These are phyloP conservation scores for Phytomonas sp. DNA, from an alignment of 208 protist genomes.

Conservation along the genomic window DNA sequence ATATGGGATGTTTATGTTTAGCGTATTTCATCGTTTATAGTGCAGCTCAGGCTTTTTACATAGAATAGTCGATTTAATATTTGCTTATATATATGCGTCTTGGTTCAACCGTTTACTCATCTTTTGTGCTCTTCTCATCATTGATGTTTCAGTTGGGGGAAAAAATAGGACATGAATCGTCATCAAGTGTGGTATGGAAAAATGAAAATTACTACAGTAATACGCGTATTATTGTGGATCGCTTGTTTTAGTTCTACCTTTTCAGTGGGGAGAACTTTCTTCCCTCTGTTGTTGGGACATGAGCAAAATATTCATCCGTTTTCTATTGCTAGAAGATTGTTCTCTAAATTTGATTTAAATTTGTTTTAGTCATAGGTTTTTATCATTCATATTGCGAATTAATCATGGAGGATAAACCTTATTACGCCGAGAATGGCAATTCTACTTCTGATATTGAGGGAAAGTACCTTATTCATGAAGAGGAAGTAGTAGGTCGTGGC, in stretches of 20 bases:
- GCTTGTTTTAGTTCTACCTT: slow-evolving; percentile 7
- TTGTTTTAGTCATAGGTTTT: slow-evolving; percentile 4
- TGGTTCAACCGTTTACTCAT: slow-evolving; percentile 9
- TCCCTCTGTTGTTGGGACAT: neutral
- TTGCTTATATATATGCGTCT: slow-evolving; percentile 1
- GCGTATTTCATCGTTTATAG: neutral
- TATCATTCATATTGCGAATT: slow-evolving; percentile 4
- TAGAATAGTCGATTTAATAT: slow-evolving; percentile 1
- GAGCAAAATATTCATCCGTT: neutral
- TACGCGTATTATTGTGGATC: neutral
- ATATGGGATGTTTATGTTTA: slow-evolving; percentile 8
- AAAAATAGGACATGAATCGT: slow-evolving; percentile 4
- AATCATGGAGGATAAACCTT: slow-evolving; percentile 6
- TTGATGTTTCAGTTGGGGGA: slow-evolving; percentile 6
- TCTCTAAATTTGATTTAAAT: slow-evolving; percentile 4
- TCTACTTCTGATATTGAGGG: slow-evolving; percentile 30
- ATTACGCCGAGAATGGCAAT: slow-evolving; percentile 7
- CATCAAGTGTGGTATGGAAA: neutral
- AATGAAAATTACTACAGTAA: slow-evolving; percentile 2
- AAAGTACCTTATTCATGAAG: slow-evolving; percentile 76
- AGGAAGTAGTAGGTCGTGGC: slow-evolving; percentile 71
- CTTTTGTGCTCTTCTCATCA: slow-evolving; percentile 2
- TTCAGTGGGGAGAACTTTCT: neutral
- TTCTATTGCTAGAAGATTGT: neutral
- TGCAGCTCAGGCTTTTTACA: neutral